Conservation (phyloP, 768 basidiomycete genomes). For the Lactifluus subvellereus region DNA sequence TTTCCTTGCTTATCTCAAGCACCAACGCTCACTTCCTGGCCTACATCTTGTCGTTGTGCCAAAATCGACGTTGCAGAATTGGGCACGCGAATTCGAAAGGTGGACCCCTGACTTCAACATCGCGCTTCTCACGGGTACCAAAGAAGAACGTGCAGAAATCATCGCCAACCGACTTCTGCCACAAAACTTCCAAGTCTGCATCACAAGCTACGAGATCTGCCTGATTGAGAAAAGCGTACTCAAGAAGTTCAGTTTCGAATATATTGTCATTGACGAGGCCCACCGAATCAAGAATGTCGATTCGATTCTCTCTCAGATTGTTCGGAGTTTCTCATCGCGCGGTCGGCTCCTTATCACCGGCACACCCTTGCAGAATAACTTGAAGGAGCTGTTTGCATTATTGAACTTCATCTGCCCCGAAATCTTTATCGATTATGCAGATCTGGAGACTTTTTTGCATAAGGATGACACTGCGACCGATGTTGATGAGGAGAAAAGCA, state of each 20-base stretch:
- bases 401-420: conserved; percentile 97
- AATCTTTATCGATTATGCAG: conserved; percentile 86
- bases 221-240: conserved; percentile 89
- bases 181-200: conserved; percentile 87
- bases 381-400: conserved; percentile 90
- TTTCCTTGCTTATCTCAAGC: conserved; percentile 91
- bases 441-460: conserved; percentile 91
- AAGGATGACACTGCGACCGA: conserved; percentile 69
- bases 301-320: conserved; percentile 91
- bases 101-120: conserved; percentile 90
- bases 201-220: conserved; percentile 97
- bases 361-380: conserved; percentile 92
- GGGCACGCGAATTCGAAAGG: conserved; percentile 85
- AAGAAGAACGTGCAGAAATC: conserved; percentile 82
- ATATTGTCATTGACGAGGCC: conserved; percentile 97
- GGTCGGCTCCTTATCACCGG: conserved; percentile 93
- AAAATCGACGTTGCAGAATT: conserved; percentile 98
- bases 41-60: conserved; percentile 96
- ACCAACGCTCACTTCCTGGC: conserved; percentile 66
- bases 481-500: conserved; percentile 76
- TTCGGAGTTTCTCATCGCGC: conserved; percentile 81
- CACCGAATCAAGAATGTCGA: conserved; percentile 99
- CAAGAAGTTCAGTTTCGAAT: conserved; percentile 95
- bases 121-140: conserved; percentile 75
- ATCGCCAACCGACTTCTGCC: conserved; percentile 75